Conservation (phyloP, 1,139 yeast species). For the Entelexis sorbosivorans region DNA sequence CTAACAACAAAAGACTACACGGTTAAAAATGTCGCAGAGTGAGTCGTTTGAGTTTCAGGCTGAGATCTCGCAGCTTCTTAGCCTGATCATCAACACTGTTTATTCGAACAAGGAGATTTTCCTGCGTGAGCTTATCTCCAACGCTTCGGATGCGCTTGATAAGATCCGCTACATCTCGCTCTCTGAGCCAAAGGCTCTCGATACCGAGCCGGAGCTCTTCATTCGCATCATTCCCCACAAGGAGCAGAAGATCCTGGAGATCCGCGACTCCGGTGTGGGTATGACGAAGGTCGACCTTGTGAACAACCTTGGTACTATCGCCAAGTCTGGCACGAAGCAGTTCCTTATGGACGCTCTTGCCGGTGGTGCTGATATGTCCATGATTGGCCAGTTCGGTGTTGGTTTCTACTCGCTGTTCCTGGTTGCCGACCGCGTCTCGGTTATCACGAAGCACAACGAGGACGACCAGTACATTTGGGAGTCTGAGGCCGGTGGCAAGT, state of each 20-base stretch:
- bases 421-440: constrained; percentile 98
- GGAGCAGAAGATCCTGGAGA: constrained; percentile 86
- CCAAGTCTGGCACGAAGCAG: constrained; percentile 98
- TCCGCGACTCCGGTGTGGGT: constrained; percentile 99
- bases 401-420: constrained; percentile 99
- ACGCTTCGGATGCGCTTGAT: constrained; percentile 94
- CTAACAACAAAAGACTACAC: constrained; percentile 5
- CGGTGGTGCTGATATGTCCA: constrained; percentile 99
- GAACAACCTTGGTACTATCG: constrained; percentile 99
- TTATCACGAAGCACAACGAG: constrained; percentile 95
- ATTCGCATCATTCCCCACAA: constrained; percentile 96
- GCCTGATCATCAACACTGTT: constrained; percentile 98
- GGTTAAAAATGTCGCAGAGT: constrained; percentile 28
- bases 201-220: constrained; percentile 90
- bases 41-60: constrained; percentile 80
- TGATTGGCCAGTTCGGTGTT: constrained; percentile 99
- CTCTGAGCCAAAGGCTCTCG: constrained; percentile 83
- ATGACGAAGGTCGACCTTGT: constrained; percentile 99
- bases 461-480: constrained; percentile 99
- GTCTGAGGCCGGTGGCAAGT: constrained; percentile 99
- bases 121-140: constrained; percentile 97
- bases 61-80: constrained; percentile 99
- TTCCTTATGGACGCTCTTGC: constrained; percentile 94
- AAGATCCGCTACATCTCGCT: constrained; percentile 96
- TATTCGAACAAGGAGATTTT: constrained; percentile 98